Percentiles rank a stretch among this genome's conserved stretches.
Conservation (phyloP, 768 basidiomycete species). For the Termitomyces sp. region DNA sequence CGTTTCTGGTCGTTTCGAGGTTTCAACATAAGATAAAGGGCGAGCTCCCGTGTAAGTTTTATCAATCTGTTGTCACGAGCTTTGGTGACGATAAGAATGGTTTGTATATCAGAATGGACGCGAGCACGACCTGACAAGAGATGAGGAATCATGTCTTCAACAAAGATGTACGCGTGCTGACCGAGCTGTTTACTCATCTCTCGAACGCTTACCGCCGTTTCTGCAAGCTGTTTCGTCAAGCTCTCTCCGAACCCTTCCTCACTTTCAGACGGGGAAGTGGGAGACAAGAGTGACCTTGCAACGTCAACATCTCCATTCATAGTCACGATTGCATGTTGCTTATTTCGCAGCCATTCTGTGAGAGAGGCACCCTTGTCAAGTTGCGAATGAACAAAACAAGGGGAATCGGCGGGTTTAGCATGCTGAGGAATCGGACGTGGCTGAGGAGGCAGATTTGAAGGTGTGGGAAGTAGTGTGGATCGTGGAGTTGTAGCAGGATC, state of each 20-base stretch:
- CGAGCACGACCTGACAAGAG: constrained; percentile 75
- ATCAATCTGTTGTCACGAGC: constrained; percentile 96
- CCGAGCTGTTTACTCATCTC: constrained; percentile 99
- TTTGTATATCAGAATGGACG: constrained; percentile 89
- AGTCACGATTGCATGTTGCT: constrained; percentile 33
- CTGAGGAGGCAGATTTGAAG: constrained; percentile 18
- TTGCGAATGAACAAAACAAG: constrained; percentile 92
- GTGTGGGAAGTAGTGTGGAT: constrained; percentile 14
- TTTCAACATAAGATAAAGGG: constrained; percentile 93
- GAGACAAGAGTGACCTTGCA: constrained; percentile 38
- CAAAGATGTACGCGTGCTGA: constrained; percentile 33
- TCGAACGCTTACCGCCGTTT: constrained; percentile 94
- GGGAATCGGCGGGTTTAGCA: constrained; percentile 53
- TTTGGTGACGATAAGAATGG: constrained; percentile 93
- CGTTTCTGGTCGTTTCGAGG: constrained; percentile 59
- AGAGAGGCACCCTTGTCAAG: constrained; percentile 82
- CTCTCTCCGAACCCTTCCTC: constrained; percentile 69
- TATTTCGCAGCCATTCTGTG: constrained; percentile 65
- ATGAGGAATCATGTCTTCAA: constrained; percentile 3
- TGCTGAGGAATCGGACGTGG: constrained; percentile 15
- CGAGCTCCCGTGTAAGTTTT: constrained; percentile 90
- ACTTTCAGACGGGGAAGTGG: constrained; percentile 25
- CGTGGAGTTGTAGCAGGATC: constrained; percentile 23
- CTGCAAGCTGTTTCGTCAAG: constrained; percentile 89
- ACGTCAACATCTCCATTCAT: constrained; percentile 45